These are phyloP conservation scores for Calonectria crousiana DNA, from an alignment of 2,329 filamentous ascomycete species.

Conservation along the genomic window DNA sequence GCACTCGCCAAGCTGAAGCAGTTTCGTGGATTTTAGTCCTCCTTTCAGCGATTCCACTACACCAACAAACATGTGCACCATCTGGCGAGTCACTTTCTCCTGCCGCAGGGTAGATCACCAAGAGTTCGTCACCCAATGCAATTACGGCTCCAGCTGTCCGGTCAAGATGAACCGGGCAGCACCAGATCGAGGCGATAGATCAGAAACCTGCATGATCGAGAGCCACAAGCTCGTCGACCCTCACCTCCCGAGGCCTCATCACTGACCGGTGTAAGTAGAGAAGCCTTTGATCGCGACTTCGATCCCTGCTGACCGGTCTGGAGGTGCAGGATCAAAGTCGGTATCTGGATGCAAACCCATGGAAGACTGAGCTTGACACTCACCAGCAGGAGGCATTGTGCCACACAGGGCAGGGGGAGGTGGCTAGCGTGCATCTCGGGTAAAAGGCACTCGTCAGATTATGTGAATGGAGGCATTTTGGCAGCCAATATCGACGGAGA, in stretches of 20 bases:
- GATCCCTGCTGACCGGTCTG: constrained; percentile 14
- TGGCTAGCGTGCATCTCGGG: not conserved
- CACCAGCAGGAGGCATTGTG: not conserved
- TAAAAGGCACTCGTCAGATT: not conserved
- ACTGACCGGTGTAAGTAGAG: constrained; percentile 11
- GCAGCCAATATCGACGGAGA: not conserved
- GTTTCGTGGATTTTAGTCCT: not conserved
- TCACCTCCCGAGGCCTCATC: constrained; percentile 20
- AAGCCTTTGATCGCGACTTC: not conserved
- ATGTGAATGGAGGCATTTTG: not conserved
- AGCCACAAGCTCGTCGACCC: constrained; percentile 23
- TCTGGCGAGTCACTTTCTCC: constrained; percentile 22
- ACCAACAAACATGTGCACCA: constrained; percentile 20
- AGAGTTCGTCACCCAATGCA: constrained; percentile 14
- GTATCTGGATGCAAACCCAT: not conserved
- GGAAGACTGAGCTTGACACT: not conserved
- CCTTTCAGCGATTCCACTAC: not conserved
- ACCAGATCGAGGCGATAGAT: constrained; percentile 22
- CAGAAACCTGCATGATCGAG: constrained; percentile 27
- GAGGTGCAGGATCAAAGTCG: constrained; percentile 5
- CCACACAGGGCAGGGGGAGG: not conserved
- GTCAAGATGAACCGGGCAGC: constrained; percentile 17
- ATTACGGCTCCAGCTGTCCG: constrained; percentile 21
- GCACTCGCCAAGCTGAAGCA: not conserved
- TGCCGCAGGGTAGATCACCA: constrained; percentile 16